Conservation (phyloP, 2,329 filamentous ascomycete genomes). For the Fusarium longipes region DNA sequence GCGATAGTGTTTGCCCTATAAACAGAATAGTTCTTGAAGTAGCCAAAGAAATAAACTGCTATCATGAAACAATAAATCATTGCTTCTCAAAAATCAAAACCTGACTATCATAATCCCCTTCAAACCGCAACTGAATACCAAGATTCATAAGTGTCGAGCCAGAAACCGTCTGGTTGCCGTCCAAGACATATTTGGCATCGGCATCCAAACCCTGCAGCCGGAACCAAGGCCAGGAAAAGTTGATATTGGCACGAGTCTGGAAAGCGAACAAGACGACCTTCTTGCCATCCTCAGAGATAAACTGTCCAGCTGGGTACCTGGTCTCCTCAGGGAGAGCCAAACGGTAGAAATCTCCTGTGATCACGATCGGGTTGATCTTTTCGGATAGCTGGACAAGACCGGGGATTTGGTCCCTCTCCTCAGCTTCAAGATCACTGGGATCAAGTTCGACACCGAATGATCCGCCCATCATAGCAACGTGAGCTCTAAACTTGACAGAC, state of each 20-base stretch:
- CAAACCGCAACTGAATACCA: slow-evolving; percentile 65
- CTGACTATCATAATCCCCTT: slow-evolving; percentile 66
- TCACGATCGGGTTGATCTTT: slow-evolving; percentile 68
- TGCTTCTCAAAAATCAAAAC: slow-evolving; percentile 65
- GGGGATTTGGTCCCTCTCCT: slow-evolving; percentile 65
- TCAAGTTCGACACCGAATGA: slow-evolving; percentile 75
- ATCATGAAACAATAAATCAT: not conserved
- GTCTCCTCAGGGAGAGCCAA: slow-evolving; percentile 67
- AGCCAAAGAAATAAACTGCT: not conserved
- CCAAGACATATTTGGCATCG: slow-evolving; percentile 62
- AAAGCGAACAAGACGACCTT: slow-evolving; percentile 69
- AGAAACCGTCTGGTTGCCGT: slow-evolving; percentile 63
- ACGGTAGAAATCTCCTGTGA: slow-evolving; percentile 69
- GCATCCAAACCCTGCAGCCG: slow-evolving; percentile 68
- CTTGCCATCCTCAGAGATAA: slow-evolving; percentile 63
- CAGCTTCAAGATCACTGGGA: slow-evolving; percentile 61
- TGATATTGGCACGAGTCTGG: slow-evolving; percentile 62
- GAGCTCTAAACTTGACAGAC: slow-evolving; percentile 69
- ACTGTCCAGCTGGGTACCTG: slow-evolving; percentile 71
- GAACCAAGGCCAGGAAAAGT: slow-evolving; percentile 66
- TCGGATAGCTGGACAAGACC: slow-evolving; percentile 65
- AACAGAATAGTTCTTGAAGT: not conserved
- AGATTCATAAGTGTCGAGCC: slow-evolving; percentile 72
- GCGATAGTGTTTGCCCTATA: not conserved
- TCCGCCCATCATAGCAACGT: slow-evolving; percentile 76